Conservation (phyloP, 768 basidiomycete genomes). For the Tulasnella sp. region DNA sequence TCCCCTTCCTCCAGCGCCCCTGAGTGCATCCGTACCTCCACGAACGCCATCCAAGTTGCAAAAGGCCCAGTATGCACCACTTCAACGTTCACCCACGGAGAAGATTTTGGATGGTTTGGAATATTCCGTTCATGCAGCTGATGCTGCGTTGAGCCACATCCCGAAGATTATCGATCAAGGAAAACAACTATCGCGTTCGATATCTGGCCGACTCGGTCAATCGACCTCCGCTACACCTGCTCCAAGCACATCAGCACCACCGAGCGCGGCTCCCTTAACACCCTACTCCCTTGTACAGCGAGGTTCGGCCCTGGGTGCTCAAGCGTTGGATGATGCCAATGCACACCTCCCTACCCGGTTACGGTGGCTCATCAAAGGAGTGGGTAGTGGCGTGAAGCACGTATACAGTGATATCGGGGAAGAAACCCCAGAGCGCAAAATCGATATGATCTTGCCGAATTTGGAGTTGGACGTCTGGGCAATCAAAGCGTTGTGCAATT, state of each 20-base stretch:
- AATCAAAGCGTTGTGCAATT: constrained; percentile 64
- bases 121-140: constrained; percentile 1
- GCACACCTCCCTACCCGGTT: not conserved
- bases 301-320: not conserved
- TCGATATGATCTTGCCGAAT: constrained; percentile 48
- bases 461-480: constrained; percentile 59
- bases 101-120: constrained; percentile 15
- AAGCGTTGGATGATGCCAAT: not conserved
- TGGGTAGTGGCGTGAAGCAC: not conserved
- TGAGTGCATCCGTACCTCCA: not conserved
- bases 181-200: constrained; percentile 1
- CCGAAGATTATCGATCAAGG: constrained; percentile 13
- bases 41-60: not conserved
- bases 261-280: not conserved
- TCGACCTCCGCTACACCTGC: not conserved
- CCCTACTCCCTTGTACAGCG: not conserved
- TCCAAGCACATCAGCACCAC: not conserved
- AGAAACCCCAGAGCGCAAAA: constrained; percentile 4
- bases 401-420: not conserved
- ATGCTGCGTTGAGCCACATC: constrained; percentile 8
- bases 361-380: not conserved
- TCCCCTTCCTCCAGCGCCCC: not conserved
- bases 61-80: constrained; percentile 5
- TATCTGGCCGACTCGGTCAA: not conserved
- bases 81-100: constrained; percentile 16